Conservation (phyloP, 176 grass and related monocot species). For the maize (Zea mays) region Zm-B73-REFERENCE-NAM-5.0 NC_050105.1:21256001-21256500, state of each 20-base stretch:
- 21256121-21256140: conserved; percentile 50
- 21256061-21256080: conserved; percentile 51
- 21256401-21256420: conserved; percentile 9
- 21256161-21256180: conserved; percentile 39
- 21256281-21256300: conserved; percentile 40
- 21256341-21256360: conserved; percentile 21
- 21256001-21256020: conserved; percentile 45
- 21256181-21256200: conserved; percentile 7
- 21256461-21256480: conserved; percentile 16
- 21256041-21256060: conserved; percentile 63
- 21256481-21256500: neutral
- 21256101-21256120: conserved; percentile 32
- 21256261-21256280: conserved; percentile 29
- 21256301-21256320: conserved; percentile 6
- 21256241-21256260: conserved; percentile 77
- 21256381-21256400: conserved; percentile 30
- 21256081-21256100: conserved; percentile 58
- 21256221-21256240: conserved; percentile 89
- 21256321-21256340: conserved; percentile 21
- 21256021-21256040: conserved; percentile 36
- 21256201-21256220: conserved; percentile 54
- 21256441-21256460: conserved; percentile 33
- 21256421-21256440: conserved; percentile 7
- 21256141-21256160: conserved; percentile 51
- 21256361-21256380: conserved; percentile 17